These are phyloP conservation scores for Podila horticola DNA, from an alignment of 192 early-diverging fungal genomes.

Conservation along the genomic window DNA sequence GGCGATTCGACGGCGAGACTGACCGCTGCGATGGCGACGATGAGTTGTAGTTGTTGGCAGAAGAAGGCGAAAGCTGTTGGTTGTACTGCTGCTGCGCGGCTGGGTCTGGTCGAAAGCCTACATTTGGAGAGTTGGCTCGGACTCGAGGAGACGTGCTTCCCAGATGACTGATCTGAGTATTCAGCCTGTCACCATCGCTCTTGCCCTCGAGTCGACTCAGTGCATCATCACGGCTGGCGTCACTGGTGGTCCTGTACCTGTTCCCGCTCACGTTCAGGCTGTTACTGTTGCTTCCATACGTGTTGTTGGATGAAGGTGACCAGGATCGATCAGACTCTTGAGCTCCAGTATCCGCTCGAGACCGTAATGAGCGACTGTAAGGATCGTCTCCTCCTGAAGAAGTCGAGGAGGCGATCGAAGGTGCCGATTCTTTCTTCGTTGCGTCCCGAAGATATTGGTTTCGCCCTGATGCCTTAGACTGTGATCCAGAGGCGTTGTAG, in stretches of 20 bases:
- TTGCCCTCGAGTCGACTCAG: conserved; percentile 47
- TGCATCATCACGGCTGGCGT: conserved; percentile 45
- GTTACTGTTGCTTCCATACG: conserved; percentile 9
- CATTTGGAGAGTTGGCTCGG: conserved; percentile 29
- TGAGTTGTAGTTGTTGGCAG: conserved; percentile 12
- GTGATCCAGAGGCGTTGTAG: not conserved
- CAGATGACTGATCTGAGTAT: conserved; percentile 35
- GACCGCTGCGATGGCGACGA: conserved; percentile 18
- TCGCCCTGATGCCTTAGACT: conserved; percentile 13
- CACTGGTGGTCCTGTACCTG: conserved; percentile 30
- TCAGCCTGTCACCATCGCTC: conserved; percentile 29
- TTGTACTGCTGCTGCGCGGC: conserved; percentile 5
- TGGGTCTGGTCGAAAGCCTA: conserved; percentile 4
- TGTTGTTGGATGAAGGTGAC: conserved; percentile 23
- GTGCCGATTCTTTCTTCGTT: not conserved
- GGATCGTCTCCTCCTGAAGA: conserved; percentile 25
- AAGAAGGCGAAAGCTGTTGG: conserved; percentile 23
- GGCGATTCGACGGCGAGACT: conserved; percentile 20
- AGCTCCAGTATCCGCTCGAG: not conserved
- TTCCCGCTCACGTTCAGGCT: not conserved
- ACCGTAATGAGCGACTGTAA: conserved; percentile 17
- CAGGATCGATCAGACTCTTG: conserved; percentile 7
- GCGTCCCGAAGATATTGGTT: conserved; percentile 30
- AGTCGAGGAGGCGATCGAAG: conserved; percentile 6
- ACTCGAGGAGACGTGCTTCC: conserved; percentile 37